Conservation (phyloP, 768 basidiomycete genomes). For the Boletus fagicola region DNA sequence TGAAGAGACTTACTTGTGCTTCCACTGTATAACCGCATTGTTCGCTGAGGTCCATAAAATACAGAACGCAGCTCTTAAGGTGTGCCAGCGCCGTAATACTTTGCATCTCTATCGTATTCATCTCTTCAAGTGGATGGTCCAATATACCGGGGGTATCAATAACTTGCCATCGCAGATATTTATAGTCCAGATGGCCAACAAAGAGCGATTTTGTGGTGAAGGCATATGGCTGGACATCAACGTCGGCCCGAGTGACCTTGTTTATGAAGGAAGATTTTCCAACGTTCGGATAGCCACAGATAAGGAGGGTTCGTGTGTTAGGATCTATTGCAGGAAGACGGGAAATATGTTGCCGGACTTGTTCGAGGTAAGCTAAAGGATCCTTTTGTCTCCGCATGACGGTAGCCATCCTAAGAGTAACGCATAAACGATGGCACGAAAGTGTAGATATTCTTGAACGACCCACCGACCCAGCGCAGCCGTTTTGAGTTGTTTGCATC, state of each 20-base stretch:
- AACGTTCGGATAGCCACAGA: conserved; percentile 99
- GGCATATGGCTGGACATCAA: conserved; percentile 98
- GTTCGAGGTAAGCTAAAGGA: conserved; percentile 95
- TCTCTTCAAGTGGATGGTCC: conserved; percentile 97
- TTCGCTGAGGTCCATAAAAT: conserved; percentile 99
- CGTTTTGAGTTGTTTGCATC: conserved; percentile 97
- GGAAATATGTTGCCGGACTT: conserved; percentile 98
- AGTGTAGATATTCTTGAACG: background rate
- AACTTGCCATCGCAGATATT: conserved; percentile 99
- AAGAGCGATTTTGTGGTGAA: conserved; percentile 99
- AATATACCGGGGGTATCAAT: conserved; percentile 98
- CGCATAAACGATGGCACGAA: conserved; percentile 1
- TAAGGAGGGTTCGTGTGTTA: conserved; percentile 93
- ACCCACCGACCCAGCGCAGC: conserved; percentile 94
- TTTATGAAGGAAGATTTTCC: conserved; percentile 99
- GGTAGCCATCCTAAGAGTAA: conserved; percentile 83
- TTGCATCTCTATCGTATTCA: conserved; percentile 99
- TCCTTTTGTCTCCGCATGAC: conserved; percentile 99
- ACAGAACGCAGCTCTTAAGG: conserved; percentile 88
- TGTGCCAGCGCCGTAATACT: conserved; percentile 98
- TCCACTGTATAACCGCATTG: conserved; percentile 98
- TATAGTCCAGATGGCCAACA: conserved; percentile 98
- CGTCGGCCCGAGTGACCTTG: conserved; percentile 98
- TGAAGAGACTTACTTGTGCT: conserved; percentile 68
- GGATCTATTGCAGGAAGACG: conserved; percentile 98